Evolutionary conservation across 208 protist species (phyloP), one percentile per base, ranked within the genome.

Genomic region (Willaertia magna): DNA sequence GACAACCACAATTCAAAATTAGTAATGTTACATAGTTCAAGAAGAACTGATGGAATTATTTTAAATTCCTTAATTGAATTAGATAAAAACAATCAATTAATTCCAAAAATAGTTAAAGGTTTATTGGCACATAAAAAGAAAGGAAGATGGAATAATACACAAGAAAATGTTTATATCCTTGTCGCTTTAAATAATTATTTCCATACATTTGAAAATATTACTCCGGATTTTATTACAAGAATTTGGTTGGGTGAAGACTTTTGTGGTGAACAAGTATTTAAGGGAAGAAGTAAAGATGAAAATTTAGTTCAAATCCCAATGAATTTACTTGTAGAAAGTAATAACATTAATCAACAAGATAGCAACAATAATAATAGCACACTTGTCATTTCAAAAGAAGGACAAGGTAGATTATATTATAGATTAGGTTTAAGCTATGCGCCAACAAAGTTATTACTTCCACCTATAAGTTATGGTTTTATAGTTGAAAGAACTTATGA

Each of bases 401-500:
- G 76, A 34, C 4, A 47, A 34, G 83, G 83, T 16, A 47, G 83
- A 48, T 7, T 85, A 6, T 85, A 85, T 20, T 85, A 85, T 55
- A 4, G 83, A 34, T 14, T 85, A 16, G 83, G 48, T 26, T 20
- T 85, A n/a, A 11, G 16, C 22, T 85, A 85, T 51, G 83, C 83
- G 16, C 83, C 83, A 47, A 85, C 61, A 46, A 85, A 55, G 39
- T 52, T 79, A 47, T 20, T n/a, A 6, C 1, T 85, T 34, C 11
- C 2, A 7, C 26, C 83, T 42, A 34, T 52, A 20, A 26, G 43
- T 61, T 75, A 49, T 22, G 83, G 83, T 18, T 85, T 85, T 26
- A 16, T 39, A n/a, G 30, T 85, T 20, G 18, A 52, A 52, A 75
- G 83, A 75, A 85, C 26, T 20, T 85, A 85, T 78, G 67, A 85